Evolutionary conservation across 169 alveolate species (phyloP), one percentile per base, ranked within the genome.

Genomic region (Babesia divergens): DNA sequence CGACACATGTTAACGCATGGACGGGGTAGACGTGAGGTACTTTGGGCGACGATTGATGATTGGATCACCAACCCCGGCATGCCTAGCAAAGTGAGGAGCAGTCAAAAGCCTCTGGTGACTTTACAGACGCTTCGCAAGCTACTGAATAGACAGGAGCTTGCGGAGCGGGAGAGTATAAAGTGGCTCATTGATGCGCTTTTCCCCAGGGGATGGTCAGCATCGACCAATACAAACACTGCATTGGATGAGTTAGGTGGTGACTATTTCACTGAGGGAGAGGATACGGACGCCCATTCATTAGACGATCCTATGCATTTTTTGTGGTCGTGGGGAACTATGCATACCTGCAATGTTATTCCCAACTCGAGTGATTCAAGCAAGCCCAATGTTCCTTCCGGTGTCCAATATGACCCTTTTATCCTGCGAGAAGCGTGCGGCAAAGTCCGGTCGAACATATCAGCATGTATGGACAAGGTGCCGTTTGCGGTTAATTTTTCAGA

Each of bases 291-390:
- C n/a, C 18, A 6, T 13, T 34, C n/a, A 14, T 9, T 7, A 18
- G 46, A 42, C 9, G 65, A 51, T 9, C 34, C 32, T 16, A 11
- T 7, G 16, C 35, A 3, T 3, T 26, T 34, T 7, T 28, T 75
- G n/a, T 75, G 85, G 85, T 75, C 85, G 22, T 75, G 85, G 85
- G 85, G 85, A 34, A 67, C 59, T 2, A 66, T 64, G 84, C 46
- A 47, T 3, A 70, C 62, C 28, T 32, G 72, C 22, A 13, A 18
- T 3, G 53, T 8, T 14, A 22, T 4, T 26, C 34, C 74, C 80
- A 0, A n/a, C 31, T 18, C 24, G 2, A n/a, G 13, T 18, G 26
- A 53, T 16, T 32, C 13, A 62, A 7, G 52, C 0, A 4, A 31
- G 59, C 54, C 5, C 29, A 32, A 13, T 3, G 52, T 38, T 3